Evolutionary conservation across 2,329 filamentous ascomycete species (phyloP), one percentile per base, ranked within the genome.

Genomic region (Stachybotrys elegans): DNA sequence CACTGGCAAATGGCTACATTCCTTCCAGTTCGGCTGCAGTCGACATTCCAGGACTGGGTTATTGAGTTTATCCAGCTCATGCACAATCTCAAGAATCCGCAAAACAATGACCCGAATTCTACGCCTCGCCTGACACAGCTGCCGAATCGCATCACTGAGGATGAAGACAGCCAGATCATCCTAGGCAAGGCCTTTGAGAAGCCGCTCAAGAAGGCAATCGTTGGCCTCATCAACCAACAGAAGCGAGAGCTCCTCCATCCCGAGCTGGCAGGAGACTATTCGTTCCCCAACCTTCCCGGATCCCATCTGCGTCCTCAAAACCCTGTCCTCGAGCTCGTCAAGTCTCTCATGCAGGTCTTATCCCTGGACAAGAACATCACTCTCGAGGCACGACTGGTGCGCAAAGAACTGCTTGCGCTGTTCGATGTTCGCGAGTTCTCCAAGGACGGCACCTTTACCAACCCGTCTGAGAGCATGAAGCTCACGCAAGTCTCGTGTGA

Each of bases 1-100:
- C 88, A 95, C 66, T 98, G 94, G 94, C 93, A 98, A 63, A 85
- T 98, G 60, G 86, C 83, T 37, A 91, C 88, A 1, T 96, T 96
- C 62, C 69, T 98, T 1, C 93, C 94, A 0, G 62, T 71, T 1
- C 82, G 85, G 5, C 74, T 98, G 40, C 91, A 97, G 57, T 78
- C 85, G 1, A 79, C 84, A 9, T 98, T 98, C 71, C 80, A 91
- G 49, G 84, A 95, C 55, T 96, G 91, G 89, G 81, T 96, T 4
- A 81, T 95, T 13, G 89, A 95, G 60, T 98, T 96, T 64, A 87
- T 98, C 52, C 83, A 95, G 52, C 75, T 96, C 43, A 96, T 98
- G 91, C 91, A 96, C 58, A 70, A 73, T 12, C 75, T 91, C 49
- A 98, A 97, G 66, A 80, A 83, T 6, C 84, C 86, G 0, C 65